These are phyloP conservation scores for Clonostachys rosea DNA, from an alignment of 2,329 filamentous ascomycete genomes.

Conservation along the genomic window DNA sequence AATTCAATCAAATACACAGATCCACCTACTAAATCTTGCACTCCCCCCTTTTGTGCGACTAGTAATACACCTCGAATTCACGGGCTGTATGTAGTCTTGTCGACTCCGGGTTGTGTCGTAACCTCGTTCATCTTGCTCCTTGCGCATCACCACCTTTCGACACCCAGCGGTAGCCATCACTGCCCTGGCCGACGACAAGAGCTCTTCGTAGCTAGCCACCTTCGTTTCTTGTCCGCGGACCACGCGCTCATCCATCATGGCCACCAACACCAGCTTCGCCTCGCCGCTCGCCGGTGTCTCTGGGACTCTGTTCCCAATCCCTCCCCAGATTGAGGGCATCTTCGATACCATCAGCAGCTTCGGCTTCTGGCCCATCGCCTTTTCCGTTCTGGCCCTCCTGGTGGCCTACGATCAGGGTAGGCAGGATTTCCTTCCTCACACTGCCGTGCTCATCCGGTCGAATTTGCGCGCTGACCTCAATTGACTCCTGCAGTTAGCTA, in stretches of 20 bases:
- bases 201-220: no score
- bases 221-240: slow-evolving; percentile 10
- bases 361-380: slow-evolving; percentile 55
- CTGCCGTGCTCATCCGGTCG: no score
- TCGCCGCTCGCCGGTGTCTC: slow-evolving; percentile 29
- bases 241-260: slow-evolving; percentile 65
- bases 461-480: slow-evolving; percentile 37
- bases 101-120: no score
- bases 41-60: no score
- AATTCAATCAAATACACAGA: no score
- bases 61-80: no score
- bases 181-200: no score
- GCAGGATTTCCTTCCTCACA: slow-evolving; percentile 22
- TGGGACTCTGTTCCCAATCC: slow-evolving; percentile 19
- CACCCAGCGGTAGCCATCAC: no score
- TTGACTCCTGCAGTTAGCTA: slow-evolving; percentile 58
- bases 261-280: slow-evolving; percentile 46
- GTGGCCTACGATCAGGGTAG: slow-evolving; percentile 88
- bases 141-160: no score
- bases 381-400: slow-evolving; percentile 66
- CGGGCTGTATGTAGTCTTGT: no score
- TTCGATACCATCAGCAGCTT: slow-evolving; percentile 52
- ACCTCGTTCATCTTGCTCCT: no score
- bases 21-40: no score
- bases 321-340: slow-evolving; percentile 50